A percentile compares a stretch with the other conserved stretches of the same genome.
These are phyloP conservation scores for Sherardia arvensis DNA, from an alignment of 257 asterid species.

Conservation along the genomic window DNA sequence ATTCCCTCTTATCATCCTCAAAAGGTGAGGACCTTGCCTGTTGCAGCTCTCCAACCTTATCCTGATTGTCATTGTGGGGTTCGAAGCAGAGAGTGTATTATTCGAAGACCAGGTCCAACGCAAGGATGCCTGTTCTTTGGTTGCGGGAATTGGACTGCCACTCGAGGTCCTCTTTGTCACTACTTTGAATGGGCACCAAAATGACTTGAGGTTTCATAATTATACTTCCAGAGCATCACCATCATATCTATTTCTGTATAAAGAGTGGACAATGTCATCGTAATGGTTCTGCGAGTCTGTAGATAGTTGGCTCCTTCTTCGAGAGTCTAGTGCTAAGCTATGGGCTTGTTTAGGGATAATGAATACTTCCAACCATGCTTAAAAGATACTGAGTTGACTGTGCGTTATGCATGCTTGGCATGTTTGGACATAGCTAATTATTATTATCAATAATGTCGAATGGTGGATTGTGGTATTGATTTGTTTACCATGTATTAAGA, in stretches of 20 bases:
- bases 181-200: constrained; percentile 65
- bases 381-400: constrained; percentile 18
- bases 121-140: constrained; percentile 75
- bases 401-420: constrained; percentile 15
- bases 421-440: constrained; percentile 6
- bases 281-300: constrained; percentile 20
- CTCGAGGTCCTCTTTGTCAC: constrained; percentile 77
- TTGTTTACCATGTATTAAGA: background rate
- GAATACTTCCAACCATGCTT: constrained; percentile 13
- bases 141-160: constrained; percentile 81
- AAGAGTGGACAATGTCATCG: constrained; percentile 12
- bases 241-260: constrained; percentile 14
- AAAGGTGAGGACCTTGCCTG: constrained; percentile 30
- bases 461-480: constrained; percentile 11
- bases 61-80: constrained; percentile 72
- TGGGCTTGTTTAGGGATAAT: background rate
- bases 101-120: constrained; percentile 74
- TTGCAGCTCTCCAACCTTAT: constrained; percentile 28
- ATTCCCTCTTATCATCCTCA: constrained; percentile 34
- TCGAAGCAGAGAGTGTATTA: constrained; percentile 54
- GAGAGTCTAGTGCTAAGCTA: background rate
- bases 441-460: constrained; percentile 17
- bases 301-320: constrained; percentile 21
- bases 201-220: constrained; percentile 18
- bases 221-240: constrained; percentile 11